A percentile compares a stretch with the other conserved stretches of the same genome.
Evolutionary conservation across 2,329 filamentous ascomycete genomes (phyloP).

Genomic region (Didymella segeticola): DNA sequence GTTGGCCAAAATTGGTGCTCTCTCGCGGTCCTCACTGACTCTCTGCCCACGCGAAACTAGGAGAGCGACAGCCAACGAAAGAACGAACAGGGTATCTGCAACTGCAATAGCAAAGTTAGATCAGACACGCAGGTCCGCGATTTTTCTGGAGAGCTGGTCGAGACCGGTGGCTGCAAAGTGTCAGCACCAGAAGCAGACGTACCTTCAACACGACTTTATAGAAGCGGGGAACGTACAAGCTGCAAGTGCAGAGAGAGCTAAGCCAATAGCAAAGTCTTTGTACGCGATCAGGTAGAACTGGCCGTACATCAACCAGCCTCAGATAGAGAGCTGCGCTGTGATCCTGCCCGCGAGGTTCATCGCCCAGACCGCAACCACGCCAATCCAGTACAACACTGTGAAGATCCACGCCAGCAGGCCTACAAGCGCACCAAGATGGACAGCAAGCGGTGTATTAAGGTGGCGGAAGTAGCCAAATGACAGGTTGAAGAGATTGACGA

Average conservation of each 20-base stretch:
- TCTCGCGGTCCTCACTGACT: conserved; percentile 59
- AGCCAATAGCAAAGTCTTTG: conserved; percentile 80
- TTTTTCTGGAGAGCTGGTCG: conserved; percentile 74
- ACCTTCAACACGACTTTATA: neutral
- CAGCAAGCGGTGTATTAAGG: conserved; percentile 71
- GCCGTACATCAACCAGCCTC: conserved; percentile 80
- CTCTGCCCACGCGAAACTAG: conserved; percentile 56
- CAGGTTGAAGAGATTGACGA: conserved; percentile 79
- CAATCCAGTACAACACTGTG: conserved; percentile 87
- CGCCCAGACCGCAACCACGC: conserved; percentile 77
- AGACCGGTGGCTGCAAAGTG: conserved; percentile 68
- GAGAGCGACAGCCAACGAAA: conserved; percentile 69
- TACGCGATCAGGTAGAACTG: conserved; percentile 75
- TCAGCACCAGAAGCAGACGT: conserved; percentile 25
- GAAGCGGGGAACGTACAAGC: conserved; percentile 61
- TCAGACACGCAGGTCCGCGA: conserved; percentile 78
- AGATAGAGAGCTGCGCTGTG: conserved; percentile 86
- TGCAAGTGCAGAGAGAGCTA: conserved; percentile 74
- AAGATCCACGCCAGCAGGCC: conserved; percentile 87
- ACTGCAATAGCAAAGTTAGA: conserved; percentile 93
- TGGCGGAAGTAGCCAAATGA: conserved; percentile 81
- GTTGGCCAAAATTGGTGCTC: conserved; percentile 59
- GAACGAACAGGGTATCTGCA: conserved; percentile 75
- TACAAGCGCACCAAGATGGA: conserved; percentile 79
- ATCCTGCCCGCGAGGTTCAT: conserved; percentile 72